phyloP scores from a whole-genome alignment of 805 yeast species.

The Candida montana region DNA sequence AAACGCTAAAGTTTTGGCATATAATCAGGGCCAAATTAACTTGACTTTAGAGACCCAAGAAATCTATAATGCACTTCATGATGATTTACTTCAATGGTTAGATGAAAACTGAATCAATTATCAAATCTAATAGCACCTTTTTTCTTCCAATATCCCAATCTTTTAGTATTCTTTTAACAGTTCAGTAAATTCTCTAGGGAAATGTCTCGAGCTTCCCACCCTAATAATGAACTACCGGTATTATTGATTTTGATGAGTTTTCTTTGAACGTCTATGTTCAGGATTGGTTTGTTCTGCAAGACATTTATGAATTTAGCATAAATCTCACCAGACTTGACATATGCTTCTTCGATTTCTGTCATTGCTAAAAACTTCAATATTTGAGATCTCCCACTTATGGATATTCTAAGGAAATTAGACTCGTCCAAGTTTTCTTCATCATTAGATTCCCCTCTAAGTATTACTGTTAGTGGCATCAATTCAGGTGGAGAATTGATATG shows the following conservation, averaged over 20 bases:
- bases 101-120: slow-evolving; percentile 8
- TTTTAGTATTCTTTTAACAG: background rate
- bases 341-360: slow-evolving; percentile 21
- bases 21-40: slow-evolving; percentile 17
- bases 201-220: slow-evolving; percentile 17
- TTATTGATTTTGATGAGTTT: slow-evolving; percentile 10
- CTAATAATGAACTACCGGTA: slow-evolving; percentile 7
- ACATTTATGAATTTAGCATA: slow-evolving; percentile 7
- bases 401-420: slow-evolving; percentile 8
- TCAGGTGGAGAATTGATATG: slow-evolving; percentile 5
- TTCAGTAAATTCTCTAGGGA: slow-evolving; percentile 8
- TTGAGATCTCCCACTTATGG: slow-evolving; percentile 11
- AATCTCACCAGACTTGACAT: slow-evolving; percentile 11
- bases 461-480: slow-evolving; percentile 11
- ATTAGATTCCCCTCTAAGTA: slow-evolving; percentile 1
- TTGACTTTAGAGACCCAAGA: slow-evolving; percentile 17
- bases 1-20: slow-evolving; percentile 10
- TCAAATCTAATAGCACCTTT: background rate
- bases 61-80: slow-evolving; percentile 12
- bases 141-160: too few relatives aligned
- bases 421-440: slow-evolving; percentile 7
- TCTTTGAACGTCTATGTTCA: slow-evolving; percentile 12
- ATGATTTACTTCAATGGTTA: slow-evolving; percentile 19
- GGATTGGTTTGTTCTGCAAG: slow-evolving; percentile 2
- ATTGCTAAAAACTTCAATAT: slow-evolving; percentile 17